Percentiles rank a stretch among this genome's conserved stretches.
phyloP scores from a whole-genome alignment of 306 rosid genomes.

The Glycine latifolia region DNA sequence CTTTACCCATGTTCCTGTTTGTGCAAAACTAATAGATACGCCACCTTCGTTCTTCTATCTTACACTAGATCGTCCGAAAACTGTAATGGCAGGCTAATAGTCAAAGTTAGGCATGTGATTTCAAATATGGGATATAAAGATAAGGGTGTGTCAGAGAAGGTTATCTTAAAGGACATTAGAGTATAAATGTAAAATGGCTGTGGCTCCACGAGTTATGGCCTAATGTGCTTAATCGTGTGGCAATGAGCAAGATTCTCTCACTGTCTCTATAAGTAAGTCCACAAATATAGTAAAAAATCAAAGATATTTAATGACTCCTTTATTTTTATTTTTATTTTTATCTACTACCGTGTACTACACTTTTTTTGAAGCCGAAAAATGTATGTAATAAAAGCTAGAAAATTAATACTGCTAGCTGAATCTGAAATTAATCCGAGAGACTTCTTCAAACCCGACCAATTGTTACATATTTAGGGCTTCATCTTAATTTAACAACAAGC shows the following conservation, averaged over 20 bases:
- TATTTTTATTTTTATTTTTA: neutral
- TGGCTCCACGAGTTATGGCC: conserved; percentile 46
- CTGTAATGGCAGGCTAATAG: conserved; percentile 51
- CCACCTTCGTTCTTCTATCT: conserved; percentile 15
- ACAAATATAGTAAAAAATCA: conserved; percentile 21
- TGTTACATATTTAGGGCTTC: conserved; percentile 31
- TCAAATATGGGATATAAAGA: conserved; percentile 49
- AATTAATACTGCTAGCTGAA: conserved; percentile 28
- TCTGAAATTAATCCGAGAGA: conserved; percentile 34
- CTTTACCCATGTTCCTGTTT: neutral
- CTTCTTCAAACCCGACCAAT: conserved; percentile 38
- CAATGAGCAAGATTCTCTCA: conserved; percentile 37
- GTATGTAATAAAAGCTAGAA: conserved; percentile 14
- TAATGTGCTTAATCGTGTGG: conserved; percentile 39
- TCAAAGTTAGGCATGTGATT: conserved; percentile 59
- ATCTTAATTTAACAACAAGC: conserved; percentile 43
- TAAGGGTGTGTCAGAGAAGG: conserved; percentile 52
- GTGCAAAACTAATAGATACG: neutral
- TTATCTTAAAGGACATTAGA: conserved; percentile 45
- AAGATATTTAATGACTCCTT: conserved; percentile 1
- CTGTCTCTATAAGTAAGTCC: neutral
- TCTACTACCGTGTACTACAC: neutral
- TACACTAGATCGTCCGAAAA: conserved; percentile 41
- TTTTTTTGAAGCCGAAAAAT: conserved; percentile 32
- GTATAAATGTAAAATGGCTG: conserved; percentile 37